A percentile compares a stretch with the other conserved stretches of the same genome.
Evolutionary conservation across 306 rosid genomes (phyloP).

Genomic region (Dryas alaskensis): DNA sequence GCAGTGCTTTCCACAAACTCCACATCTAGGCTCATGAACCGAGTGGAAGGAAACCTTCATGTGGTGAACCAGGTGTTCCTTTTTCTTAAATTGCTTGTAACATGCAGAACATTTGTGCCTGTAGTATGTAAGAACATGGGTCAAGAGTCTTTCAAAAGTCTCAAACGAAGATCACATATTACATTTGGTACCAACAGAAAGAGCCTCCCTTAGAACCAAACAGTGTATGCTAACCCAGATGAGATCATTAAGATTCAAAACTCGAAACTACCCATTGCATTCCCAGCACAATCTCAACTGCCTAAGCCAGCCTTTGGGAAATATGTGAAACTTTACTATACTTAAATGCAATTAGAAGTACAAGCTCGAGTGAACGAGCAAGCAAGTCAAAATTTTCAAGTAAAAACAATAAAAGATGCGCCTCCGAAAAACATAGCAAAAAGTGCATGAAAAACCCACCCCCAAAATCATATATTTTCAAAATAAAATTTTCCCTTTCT

Average conservation of each 20-base stretch:
- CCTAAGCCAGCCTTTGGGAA: neutral
- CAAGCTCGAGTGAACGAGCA: neutral
- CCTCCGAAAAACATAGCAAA: neutral
- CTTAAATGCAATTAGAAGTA: neutral
- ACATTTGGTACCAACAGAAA: neutral
- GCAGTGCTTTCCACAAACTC: constrained; percentile 70
- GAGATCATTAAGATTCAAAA: neutral
- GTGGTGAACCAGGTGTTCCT: constrained; percentile 71
- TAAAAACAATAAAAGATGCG: neutral
- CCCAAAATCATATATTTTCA: neutral
- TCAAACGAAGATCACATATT: constrained; percentile 6
- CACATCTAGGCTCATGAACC: constrained; percentile 70
- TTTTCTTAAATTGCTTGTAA: constrained; percentile 72
- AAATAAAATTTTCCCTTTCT: neutral
- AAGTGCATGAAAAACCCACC: neutral
- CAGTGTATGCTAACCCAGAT: neutral
- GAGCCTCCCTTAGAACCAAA: neutral
- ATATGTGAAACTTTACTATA: neutral
- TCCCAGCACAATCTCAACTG: neutral
- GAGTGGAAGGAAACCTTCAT: constrained; percentile 64
- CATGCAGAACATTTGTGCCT: constrained; percentile 80
- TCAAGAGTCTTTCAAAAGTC: constrained; percentile 6
- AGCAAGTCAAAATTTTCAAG: neutral
- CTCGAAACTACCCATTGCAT: neutral
- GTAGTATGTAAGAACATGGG: constrained; percentile 16